Base-by-base conservation (phyloP, 345 rosid species). In the Rhizophora apiculata region DNA sequence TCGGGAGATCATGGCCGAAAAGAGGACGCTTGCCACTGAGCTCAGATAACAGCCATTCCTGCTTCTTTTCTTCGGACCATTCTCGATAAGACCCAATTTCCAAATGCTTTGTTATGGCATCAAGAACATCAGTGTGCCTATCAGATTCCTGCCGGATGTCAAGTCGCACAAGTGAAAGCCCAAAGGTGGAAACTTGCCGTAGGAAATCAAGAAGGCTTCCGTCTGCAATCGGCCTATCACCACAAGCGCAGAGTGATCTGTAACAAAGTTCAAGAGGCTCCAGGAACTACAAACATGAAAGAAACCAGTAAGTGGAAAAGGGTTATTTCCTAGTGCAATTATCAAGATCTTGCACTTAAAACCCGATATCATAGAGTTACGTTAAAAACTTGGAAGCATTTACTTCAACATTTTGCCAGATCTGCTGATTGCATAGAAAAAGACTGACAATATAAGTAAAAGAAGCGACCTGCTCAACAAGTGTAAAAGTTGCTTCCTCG, bases 121-220 rank as follows among this genome's bases (percentile, higher is more conserved):
- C 92, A 36, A 95, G 76, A 76, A 89, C 96, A 87, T 95, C 99
- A 4, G 98, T 90, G 77, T 96, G 98, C 51, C 99, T 86, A 37
- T 92, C 98, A 0, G 99, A 96, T 72, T 96, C 99, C 82, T 96
- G 99, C 69, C 99, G 80, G 24, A 96, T 92, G 76, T 96, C 99
- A 63, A 96, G 96, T 71, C 91, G 88, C 48, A 96, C 98, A 34
- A 96, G 85, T 57, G 99, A 86, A 67, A 96, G 96, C 57, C 99
- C 99, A 65, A 96, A 96, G 51, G 97, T 96, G 11, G 99, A 96
- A 59, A 90, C 97, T 87, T 96, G 99, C 74, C 99, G 83, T 77
- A 92, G 69, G 88, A 96, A 92, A 83, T 96, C 99, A 34, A 96
- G 99, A 74, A 96, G 99, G 86, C 86, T 92, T 60, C 99, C 99